Evolutionary conservation across 495 filamentous ascomycete species (phyloP).

Genomic region (Penicillium egyptiacum): DNA sequence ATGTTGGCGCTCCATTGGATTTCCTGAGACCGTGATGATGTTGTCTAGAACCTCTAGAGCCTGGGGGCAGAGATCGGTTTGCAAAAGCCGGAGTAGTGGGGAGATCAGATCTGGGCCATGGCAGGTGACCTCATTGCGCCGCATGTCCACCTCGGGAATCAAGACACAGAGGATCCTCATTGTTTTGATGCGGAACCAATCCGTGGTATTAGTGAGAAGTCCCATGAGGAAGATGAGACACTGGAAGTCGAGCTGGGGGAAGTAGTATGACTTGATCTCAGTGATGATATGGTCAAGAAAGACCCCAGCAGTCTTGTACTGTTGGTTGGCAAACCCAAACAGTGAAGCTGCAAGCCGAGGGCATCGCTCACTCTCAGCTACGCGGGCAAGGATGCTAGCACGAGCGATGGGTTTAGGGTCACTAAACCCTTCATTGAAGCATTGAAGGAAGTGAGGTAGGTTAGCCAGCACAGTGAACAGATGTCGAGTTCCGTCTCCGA

Average conservation of each 20-base stretch:
- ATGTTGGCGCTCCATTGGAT: constrained; percentile 89
- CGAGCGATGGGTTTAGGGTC: constrained; percentile 56
- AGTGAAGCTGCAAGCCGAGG: constrained; percentile 54
- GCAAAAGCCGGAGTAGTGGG: constrained; percentile 82
- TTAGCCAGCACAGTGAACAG: constrained; percentile 86
- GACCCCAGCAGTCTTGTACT: constrained; percentile 69
- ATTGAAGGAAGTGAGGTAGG: constrained; percentile 80
- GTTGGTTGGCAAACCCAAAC: constrained; percentile 64
- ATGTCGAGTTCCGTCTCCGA: constrained; percentile 77
- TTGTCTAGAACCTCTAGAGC: constrained; percentile 89
- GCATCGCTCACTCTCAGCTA: constrained; percentile 66
- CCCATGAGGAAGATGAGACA: constrained; percentile 90
- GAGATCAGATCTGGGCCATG: constrained; percentile 96
- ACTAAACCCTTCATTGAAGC: constrained; percentile 64
- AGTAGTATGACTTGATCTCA: constrained; percentile 75
- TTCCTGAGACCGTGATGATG: constrained; percentile 90
- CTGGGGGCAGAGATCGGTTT: constrained; percentile 90
- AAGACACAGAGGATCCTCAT: constrained; percentile 86
- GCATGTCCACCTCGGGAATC: constrained; percentile 91
- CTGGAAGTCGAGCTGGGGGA: constrained; percentile 79
- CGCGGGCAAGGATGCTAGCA: constrained; percentile 66
- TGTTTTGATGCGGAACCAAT: constrained; percentile 88
- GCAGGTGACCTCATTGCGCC: constrained; percentile 80
- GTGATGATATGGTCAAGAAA: constrained; percentile 74
- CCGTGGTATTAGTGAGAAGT: constrained; percentile 79